phyloP scores from a whole-genome alignment of 768 basidiomycete species.

The Psilocybe sp. region DNA sequence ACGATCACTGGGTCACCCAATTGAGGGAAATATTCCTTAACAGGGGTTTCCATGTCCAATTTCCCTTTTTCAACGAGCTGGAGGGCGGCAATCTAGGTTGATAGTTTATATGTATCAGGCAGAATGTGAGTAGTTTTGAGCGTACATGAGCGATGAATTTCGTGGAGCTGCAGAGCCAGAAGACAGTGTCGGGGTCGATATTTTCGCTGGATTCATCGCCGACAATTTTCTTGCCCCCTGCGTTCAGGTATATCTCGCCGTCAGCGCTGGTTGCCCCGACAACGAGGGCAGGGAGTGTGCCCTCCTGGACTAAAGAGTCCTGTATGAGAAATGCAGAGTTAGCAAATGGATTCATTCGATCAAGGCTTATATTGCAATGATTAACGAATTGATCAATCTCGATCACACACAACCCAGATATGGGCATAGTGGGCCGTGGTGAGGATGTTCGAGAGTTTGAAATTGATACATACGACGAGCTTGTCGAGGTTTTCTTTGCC shows the following conservation, averaged over 20 bases:
- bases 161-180: slow-evolving; percentile 1
- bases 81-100: not conserved
- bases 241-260: not conserved
- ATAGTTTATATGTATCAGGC: too few species aligned
- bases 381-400: too few species aligned
- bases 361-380: too few species aligned
- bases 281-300: not conserved
- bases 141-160: not conserved
- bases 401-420: too few species aligned
- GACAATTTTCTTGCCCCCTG: not conserved
- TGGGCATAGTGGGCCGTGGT: too few species aligned
- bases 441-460: too few species aligned
- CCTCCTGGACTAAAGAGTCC: too few species aligned
- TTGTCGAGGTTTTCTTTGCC: too few species aligned
- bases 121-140: too few species aligned
- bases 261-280: not conserved
- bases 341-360: too few species aligned
- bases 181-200: not conserved
- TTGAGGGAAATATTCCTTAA: not conserved
- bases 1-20: not conserved
- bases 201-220: not conserved
- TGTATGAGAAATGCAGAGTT: too few species aligned
- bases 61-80: not conserved
- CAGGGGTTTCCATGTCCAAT: not conserved
- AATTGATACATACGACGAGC: too few species aligned